These are phyloP conservation scores for Chytriomyces sp. DNA, from an alignment of 192 early-diverging fungal genomes.

Conservation along the genomic window DNA sequence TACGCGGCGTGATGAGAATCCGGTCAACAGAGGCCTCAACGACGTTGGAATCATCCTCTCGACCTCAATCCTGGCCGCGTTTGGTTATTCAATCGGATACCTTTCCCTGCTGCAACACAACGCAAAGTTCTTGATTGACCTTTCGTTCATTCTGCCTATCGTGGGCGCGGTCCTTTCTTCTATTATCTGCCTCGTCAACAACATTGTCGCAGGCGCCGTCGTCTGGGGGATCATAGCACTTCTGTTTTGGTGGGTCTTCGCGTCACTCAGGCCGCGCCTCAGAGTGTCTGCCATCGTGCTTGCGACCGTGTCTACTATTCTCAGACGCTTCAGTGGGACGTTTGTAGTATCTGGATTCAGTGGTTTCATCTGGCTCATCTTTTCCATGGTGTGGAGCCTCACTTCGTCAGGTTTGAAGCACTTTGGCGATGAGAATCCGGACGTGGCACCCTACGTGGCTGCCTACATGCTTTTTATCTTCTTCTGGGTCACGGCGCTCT, in stretches of 20 bases:
- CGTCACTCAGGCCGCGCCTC: slow-evolving; percentile 42
- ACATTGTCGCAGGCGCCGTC: slow-evolving; percentile 19
- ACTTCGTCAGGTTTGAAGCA: slow-evolving; percentile 64
- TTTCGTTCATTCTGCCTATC: not conserved
- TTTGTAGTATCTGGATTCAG: slow-evolving; percentile 72
- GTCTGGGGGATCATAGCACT: slow-evolving; percentile 42
- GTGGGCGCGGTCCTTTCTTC: not conserved
- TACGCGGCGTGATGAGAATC: not conserved
- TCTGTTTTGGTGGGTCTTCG: slow-evolving; percentile 41
- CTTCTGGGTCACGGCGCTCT: slow-evolving; percentile 71
- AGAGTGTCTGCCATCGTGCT: slow-evolving; percentile 64
- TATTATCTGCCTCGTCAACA: not conserved
- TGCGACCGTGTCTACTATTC: slow-evolving; percentile 75
- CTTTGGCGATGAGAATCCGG: slow-evolving; percentile 24
- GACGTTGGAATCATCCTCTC: slow-evolving; percentile 29
- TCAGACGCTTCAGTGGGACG: slow-evolving; percentile 76
- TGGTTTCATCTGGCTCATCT: slow-evolving; percentile 67
- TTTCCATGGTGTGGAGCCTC: slow-evolving; percentile 66
- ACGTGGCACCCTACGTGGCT: slow-evolving; percentile 16
- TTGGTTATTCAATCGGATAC: slow-evolving; percentile 13
- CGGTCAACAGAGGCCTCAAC: slow-evolving; percentile 11
- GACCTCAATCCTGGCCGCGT: slow-evolving; percentile 31
- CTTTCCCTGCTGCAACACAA: not conserved
- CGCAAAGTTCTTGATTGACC: not conserved
- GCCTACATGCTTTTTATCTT: slow-evolving; percentile 37